Evolutionary conservation across 768 basidiomycete genomes (phyloP).

Genomic region (Rhizopogon vesiculosus): DNA sequence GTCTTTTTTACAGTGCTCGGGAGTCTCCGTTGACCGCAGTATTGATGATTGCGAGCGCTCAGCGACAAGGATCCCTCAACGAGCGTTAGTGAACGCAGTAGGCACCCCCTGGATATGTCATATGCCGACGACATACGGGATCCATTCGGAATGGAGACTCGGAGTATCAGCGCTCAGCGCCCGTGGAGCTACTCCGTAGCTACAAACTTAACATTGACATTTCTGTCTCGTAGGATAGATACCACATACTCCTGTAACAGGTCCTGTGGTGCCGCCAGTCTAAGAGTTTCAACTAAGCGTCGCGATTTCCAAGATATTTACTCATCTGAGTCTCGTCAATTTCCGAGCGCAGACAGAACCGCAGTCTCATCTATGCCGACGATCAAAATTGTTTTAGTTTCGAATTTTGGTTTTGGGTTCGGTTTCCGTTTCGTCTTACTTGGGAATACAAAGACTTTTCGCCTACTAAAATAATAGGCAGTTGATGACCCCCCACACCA

Average conservation of each 20-base stretch:
- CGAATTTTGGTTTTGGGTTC: no score
- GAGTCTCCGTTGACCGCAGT: no score
- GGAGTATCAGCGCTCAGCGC: neutral
- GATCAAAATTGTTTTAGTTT: neutral
- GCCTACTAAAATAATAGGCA: no score
- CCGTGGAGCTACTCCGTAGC: neutral
- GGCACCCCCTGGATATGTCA: neutral
- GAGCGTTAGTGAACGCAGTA: neutral
- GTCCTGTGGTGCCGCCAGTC: neutral
- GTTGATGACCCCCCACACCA: no score
- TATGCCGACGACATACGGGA: neutral
- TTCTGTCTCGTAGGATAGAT: neutral
- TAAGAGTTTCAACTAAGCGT: neutral
- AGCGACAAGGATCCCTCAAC: neutral
- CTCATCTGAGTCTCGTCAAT: no score
- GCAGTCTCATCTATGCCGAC: neutral
- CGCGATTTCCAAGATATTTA: no score
- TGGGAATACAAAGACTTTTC: no score
- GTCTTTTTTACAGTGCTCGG: neutral
- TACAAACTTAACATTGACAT: neutral
- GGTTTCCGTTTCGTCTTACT: no score
- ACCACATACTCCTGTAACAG: no score
- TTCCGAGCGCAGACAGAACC: no score
- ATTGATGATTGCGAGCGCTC: no score
- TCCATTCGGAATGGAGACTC: neutral